phyloP scores from a whole-genome alignment of 1,284 basidiomycete genomes.

The Cryptococcus sp. region DNA sequence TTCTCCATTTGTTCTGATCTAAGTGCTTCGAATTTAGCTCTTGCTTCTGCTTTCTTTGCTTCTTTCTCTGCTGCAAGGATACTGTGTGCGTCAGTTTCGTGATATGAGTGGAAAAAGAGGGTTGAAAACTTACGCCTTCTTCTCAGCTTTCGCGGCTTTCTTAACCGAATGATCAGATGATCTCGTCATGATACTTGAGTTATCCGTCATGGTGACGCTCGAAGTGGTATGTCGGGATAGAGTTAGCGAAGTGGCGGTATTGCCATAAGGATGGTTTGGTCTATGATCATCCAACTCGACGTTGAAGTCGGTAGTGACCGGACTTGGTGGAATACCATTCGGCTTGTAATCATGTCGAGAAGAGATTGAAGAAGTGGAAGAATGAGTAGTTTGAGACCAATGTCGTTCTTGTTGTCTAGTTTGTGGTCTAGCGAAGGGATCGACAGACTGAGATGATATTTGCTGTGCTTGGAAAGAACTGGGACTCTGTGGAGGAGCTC shows the following conservation, averaged over 20 bases:
- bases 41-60: slow-evolving; percentile 24
- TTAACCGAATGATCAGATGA: slow-evolving; percentile 23
- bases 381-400: slow-evolving; percentile 11
- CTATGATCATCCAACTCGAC: neutral
- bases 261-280: neutral
- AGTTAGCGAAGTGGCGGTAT: neutral
- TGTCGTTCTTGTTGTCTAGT: neutral
- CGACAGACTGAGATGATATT: neutral
- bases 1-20: slow-evolving; percentile 32
- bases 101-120: neutral
- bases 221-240: neutral
- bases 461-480: slow-evolving; percentile 1
- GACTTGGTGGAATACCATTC: neutral
- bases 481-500: neutral
- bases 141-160: slow-evolving; percentile 22
- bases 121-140: slow-evolving; percentile 24
- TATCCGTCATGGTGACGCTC: slow-evolving; percentile 5
- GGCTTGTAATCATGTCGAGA: neutral
- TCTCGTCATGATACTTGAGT: slow-evolving; percentile 9
- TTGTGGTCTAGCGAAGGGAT: neutral
- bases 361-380: slow-evolving; percentile 4
- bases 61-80: slow-evolving; percentile 24
- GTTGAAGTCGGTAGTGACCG: neutral
- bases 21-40: slow-evolving; percentile 35
- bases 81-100: slow-evolving; percentile 3